Percentiles rank a stretch among this genome's conserved stretches.
Conservation (phyloP, 2,329 filamentous ascomycete species). For the Stemphylium lycopersici region DNA sequence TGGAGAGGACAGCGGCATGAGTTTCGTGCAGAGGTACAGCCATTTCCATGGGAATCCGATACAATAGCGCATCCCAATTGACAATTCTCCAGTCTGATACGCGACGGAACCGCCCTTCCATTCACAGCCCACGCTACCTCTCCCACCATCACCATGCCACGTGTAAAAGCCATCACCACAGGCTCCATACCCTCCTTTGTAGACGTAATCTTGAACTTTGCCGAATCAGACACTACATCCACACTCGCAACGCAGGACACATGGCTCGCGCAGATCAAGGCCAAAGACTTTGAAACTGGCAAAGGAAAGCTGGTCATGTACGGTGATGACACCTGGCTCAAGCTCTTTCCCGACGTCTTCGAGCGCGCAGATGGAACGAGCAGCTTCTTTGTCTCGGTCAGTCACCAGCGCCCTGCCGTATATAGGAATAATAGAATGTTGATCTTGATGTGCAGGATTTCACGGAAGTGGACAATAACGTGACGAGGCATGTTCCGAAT, state of each 20-base stretch:
- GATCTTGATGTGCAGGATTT: constrained; percentile 72
- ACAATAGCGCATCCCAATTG: background rate
- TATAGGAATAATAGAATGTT: constrained; percentile 41
- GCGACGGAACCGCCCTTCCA: constrained; percentile 80
- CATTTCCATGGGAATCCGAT: background rate
- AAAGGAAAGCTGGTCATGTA: constrained; percentile 83
- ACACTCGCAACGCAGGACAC: constrained; percentile 89
- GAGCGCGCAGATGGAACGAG: constrained; percentile 88
- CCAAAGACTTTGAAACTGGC: constrained; percentile 52
- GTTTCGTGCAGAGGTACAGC: constrained; percentile 81
- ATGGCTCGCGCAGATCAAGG: constrained; percentile 92
- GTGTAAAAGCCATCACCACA: constrained; percentile 95
- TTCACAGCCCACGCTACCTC: constrained; percentile 97
- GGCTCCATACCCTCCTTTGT: constrained; percentile 98
- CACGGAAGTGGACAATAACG: constrained; percentile 96
- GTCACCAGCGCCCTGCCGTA: constrained; percentile 49
- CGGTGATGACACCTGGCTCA: constrained; percentile 97
- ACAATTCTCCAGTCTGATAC: constrained; percentile 70
- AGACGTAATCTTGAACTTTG: constrained; percentile 94
- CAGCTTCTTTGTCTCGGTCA: constrained; percentile 96
- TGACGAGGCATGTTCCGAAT: constrained; percentile 82
- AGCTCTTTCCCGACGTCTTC: constrained; percentile 90
- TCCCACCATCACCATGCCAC: constrained; percentile 97
- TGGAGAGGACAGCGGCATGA: constrained; percentile 77
- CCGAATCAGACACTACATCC: constrained; percentile 90